Percentiles rank a stretch among this genome's conserved stretches.
Evolutionary conservation across 1,284 basidiomycete species (phyloP).

Genomic region (Schizopora paradoxa): DNA sequence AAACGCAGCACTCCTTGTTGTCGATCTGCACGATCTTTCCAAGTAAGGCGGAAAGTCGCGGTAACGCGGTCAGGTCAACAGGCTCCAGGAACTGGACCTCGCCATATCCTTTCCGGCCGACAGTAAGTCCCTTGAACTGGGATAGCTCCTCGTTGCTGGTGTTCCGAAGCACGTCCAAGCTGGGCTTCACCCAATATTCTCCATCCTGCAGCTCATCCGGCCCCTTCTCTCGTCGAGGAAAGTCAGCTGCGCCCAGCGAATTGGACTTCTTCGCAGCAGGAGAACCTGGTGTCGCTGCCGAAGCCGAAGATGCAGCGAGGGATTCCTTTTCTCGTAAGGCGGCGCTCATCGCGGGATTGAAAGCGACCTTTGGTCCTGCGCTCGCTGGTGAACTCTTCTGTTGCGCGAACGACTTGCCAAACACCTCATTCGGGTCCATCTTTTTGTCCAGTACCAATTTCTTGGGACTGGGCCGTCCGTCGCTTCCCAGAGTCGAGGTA

Average conservation of each 20-base stretch:
- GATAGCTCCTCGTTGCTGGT: conserved; percentile 70
- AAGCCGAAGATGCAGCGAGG: conserved; percentile 32
- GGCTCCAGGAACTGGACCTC: conserved; percentile 87
- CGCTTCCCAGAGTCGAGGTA: conserved; percentile 52
- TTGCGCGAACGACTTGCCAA: conserved; percentile 48
- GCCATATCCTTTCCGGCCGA: conserved; percentile 89
- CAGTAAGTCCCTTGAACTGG: conserved; percentile 69
- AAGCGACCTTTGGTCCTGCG: conserved; percentile 44
- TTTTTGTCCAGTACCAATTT: conserved; percentile 88
- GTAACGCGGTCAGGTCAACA: conserved; percentile 87
- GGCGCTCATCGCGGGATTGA: conserved; percentile 67
- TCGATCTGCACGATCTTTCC: conserved; percentile 90
- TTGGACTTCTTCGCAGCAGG: conserved; percentile 40
- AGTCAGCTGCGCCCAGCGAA: conserved; percentile 13
- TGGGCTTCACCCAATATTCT: conserved; percentile 86
- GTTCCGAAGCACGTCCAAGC: conserved; percentile 64
- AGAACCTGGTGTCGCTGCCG: conserved; percentile 37
- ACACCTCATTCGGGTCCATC: conserved; percentile 64
- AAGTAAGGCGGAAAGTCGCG: conserved; percentile 75
- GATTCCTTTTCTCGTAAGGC: conserved; percentile 67
- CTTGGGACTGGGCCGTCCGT: conserved; percentile 84
- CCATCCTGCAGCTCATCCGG: conserved; percentile 61
- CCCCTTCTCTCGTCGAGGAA: conserved; percentile 27
- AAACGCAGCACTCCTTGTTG: conserved; percentile 89
- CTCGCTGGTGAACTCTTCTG: conserved; percentile 35